These are phyloP conservation scores for Arctium minus DNA, from an alignment of 129 eudicot genomes.

Conservation along the genomic window DNA sequence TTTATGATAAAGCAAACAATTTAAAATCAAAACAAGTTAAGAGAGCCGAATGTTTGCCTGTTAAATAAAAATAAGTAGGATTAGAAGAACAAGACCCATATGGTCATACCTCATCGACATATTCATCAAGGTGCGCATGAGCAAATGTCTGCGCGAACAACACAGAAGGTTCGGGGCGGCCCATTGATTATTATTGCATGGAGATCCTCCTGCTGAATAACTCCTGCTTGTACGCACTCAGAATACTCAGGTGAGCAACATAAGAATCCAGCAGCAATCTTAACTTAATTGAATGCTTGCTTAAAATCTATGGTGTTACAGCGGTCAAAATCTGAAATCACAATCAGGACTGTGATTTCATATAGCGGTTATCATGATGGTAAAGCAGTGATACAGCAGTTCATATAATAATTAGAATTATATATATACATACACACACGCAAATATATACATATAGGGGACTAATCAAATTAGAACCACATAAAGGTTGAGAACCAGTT, in stretches of 20 bases:
- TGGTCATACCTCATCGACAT: constrained; percentile 83
- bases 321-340: neutral
- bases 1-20: neutral
- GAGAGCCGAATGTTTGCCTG: neutral
- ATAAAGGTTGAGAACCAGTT: neutral
- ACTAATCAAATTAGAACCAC: neutral
- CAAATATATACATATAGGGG: neutral
- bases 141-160: constrained; percentile 89
- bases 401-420: neutral
- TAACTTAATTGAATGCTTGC: neutral
- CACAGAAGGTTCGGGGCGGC: constrained; percentile 93
- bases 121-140: constrained; percentile 87
- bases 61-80: neutral
- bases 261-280: constrained; percentile 7
- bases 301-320: neutral
- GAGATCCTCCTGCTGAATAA: neutral
- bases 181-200: constrained; percentile 46
- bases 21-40: neutral
- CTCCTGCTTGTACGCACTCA: neutral
- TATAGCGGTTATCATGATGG: neutral
- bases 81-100: constrained; percentile 7
- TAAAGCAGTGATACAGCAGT: neutral
- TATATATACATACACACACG: neutral
- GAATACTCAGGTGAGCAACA: neutral
- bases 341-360: neutral